Base-by-base conservation (phyloP, 352 stramenopile genomes). In the Phytopythium mirpurense region DNA sequence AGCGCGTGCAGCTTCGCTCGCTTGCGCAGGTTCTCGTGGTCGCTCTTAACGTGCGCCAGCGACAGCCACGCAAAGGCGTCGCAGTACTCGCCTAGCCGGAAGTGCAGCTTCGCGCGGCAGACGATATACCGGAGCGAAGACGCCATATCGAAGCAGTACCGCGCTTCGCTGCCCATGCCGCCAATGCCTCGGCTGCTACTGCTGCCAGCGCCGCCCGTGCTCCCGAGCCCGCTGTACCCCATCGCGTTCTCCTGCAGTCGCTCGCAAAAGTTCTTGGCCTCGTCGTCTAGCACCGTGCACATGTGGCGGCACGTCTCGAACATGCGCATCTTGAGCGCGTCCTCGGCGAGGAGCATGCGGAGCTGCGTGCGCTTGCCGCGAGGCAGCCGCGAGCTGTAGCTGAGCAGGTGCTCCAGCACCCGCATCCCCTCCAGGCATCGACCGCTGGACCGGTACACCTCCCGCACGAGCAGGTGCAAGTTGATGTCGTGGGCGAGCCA, bases 401-500 rank as follows among this genome's bases (percentile, higher is more conserved):
- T 81, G 29, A 95, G 60, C 24, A 92, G 49, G 47, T 93, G 78
- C 27, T 95, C 78, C 3, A 95, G 55, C 0, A 95, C 80, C 15
- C 74, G 75, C 66, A 92, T 84, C 0, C 72, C 82, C 63, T 95
- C 83, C 26, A 92, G 60, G 11, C 73, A 88, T n/a, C 84, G 76
- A 1, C 84, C 84, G 50, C 79, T 92, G 6, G 80, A 79, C 18
- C 73, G 77, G 52, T 93, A 95, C 6, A 93, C 57, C 16, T 95
- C 82, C 4, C 82, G 80, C 10, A 95, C 58, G 26, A 90, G 63
- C 31, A 95, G 57, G 47, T 95, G 84, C n/a, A 95, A 53, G n/a
- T 68, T 82, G 44, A 95, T 83, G 29, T 93, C 80, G 51, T 95
- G 82, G 50, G 80, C 87, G 15, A 95, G 57, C 82, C 80, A 93